Evolutionary conservation across 345 rosid genomes (phyloP).

Genomic region (Acer campestre): DNA sequence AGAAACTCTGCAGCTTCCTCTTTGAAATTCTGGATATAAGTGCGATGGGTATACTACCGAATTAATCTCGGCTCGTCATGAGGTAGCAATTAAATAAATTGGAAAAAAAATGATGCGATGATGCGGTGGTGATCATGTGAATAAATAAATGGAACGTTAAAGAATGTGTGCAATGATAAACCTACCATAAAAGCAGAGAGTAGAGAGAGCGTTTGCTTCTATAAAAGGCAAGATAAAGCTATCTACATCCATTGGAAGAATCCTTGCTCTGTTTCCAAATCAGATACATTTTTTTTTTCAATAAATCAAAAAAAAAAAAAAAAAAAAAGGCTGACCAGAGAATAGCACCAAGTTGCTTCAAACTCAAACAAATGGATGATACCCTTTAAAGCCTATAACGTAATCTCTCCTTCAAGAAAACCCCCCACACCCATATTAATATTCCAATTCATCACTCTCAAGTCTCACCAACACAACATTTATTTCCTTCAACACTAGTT

Average conservation of each 20-base stretch:
- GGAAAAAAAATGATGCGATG: not conserved
- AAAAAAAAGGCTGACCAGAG: conserved; percentile 34
- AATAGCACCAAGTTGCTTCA: conserved; percentile 58
- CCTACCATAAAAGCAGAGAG: conserved; percentile 7
- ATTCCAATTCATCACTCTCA: conserved; percentile 26
- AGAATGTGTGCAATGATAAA: not conserved
- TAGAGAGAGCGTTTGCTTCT: conserved; percentile 36
- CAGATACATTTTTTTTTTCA: conserved; percentile 20
- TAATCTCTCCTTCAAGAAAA: conserved; percentile 60
- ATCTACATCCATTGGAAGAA: conserved; percentile 39
- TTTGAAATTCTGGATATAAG: too few relatives aligned
- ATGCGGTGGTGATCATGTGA: not conserved
- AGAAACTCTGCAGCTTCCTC: too few relatives aligned
- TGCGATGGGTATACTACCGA: too few relatives aligned
- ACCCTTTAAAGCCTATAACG: conserved; percentile 49
- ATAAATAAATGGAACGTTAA: not conserved
- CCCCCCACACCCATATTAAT: conserved; percentile 14
- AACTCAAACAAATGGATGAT: conserved; percentile 83
- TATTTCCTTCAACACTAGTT: not conserved
- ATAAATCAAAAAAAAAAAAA: not conserved
- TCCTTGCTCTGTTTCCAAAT: conserved; percentile 43
- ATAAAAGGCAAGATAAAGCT: conserved; percentile 58
- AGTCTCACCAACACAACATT: conserved; percentile 1
- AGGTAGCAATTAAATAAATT: too few relatives aligned
- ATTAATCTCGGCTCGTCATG: too few relatives aligned